Base-by-base conservation (phyloP, 2,329 filamentous ascomycete species). In the Aspergillus thermomutatus region DNA sequence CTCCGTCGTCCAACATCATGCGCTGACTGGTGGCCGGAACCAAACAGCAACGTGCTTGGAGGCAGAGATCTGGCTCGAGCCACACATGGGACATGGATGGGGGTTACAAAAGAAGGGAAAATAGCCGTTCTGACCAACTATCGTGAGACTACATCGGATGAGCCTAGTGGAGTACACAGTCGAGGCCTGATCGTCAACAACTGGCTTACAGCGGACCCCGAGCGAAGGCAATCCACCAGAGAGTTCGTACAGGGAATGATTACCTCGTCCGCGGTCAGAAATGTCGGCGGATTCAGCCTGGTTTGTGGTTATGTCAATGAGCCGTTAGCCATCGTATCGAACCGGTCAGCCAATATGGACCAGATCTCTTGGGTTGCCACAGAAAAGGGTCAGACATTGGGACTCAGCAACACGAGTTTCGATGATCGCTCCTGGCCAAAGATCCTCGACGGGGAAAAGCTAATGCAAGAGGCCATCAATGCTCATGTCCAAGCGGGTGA, bases 101-200 rank as follows among this genome's bases (percentile, higher is more conserved):
- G 83, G 21, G 76, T 87, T 55, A 87, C 84, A 8, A 79, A 75
- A 31, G 77, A 85, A 60, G 85, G 85, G 27, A 83, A 83, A 55
- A 68, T 88, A 49, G 84, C 84, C 2, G 81, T 86, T 5, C 76
- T 88, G 31, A 87, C 85, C 50, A 88, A 88, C 70, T 87, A 85
- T 67, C 82, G 83, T 41, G 85, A 87, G 68, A 73, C 80, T 27
- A 72, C 74, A 25, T 72, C 79, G 19, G 69, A 79, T 26, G 68
- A 77, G 47, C 78, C 79, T 21, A 71, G 76, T 5, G 80, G 81
- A 43, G 69, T 69, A 27, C 68, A 75, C 49, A 85, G 82, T 60
- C 78, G 85, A 26, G 85, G 85, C 2, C 75, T 77, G 8, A 85
- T 87, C 45, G 82, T 85, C 27, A 86, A 83, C 58, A 78, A 79